Conservation (phyloP, 495 filamentous ascomycete genomes). For the Penicillium taxi region DNA sequence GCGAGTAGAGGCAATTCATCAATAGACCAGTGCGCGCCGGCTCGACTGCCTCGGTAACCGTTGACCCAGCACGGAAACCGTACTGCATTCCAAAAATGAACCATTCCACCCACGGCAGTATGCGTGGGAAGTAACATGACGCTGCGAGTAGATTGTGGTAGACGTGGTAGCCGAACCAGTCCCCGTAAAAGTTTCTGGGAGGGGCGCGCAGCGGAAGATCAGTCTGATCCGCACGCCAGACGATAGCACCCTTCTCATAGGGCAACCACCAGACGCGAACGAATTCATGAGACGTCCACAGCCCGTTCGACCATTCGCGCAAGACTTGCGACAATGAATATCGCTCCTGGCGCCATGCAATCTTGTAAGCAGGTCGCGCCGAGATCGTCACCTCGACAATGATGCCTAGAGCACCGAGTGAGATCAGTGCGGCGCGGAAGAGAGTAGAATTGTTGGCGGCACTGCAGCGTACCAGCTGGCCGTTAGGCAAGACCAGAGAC, state of each 20-base stretch:
- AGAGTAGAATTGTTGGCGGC: slow-evolving; percentile 61
- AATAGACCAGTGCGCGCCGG: slow-evolving; percentile 69
- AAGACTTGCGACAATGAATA: slow-evolving; percentile 59
- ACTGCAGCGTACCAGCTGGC: slow-evolving; percentile 66
- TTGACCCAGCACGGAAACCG: slow-evolving; percentile 63
- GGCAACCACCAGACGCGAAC: slow-evolving; percentile 97
- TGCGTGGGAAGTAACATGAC: slow-evolving; percentile 65
- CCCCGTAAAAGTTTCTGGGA: slow-evolving; percentile 66
- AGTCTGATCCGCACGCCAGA: slow-evolving; percentile 78
- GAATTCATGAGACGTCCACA: slow-evolving; percentile 84
- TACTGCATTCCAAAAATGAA: slow-evolving; percentile 95
- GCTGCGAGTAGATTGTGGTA: slow-evolving; percentile 84
- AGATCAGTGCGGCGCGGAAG: slow-evolving; percentile 81
- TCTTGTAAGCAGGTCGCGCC: slow-evolving; percentile 65
- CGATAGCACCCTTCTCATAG: slow-evolving; percentile 74
- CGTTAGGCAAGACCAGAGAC: slow-evolving; percentile 76
- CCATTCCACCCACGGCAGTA: slow-evolving; percentile 83
- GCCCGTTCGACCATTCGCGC: slow-evolving; percentile 57
- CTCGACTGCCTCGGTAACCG: slow-evolving; percentile 64
- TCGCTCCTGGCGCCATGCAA: slow-evolving; percentile 79
- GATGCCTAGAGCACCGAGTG: slow-evolving; percentile 83
- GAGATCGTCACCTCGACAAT: slow-evolving; percentile 81
- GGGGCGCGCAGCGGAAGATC: slow-evolving; percentile 43
- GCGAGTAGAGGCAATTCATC: slow-evolving; percentile 94
- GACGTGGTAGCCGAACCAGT: slow-evolving; percentile 68